Conservation (phyloP, 2,329 filamentous ascomycete species). For the Trichoderma gracile region DNA sequence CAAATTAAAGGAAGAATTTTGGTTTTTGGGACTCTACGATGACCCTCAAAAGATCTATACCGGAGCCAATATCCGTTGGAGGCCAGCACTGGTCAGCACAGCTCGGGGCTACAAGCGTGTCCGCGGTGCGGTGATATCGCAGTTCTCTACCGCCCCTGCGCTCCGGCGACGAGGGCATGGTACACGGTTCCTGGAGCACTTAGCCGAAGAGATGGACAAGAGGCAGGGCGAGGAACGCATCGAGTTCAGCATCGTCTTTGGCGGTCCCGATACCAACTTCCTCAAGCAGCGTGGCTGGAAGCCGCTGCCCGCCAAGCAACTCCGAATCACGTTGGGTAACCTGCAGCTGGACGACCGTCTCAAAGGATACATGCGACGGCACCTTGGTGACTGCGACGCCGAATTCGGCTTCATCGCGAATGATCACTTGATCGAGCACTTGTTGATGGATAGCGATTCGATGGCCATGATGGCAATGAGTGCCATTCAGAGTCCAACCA, state of each 20-base stretch:
- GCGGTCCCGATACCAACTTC: slow-evolving; percentile 35
- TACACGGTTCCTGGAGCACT: slow-evolving; percentile 39
- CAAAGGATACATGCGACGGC: background rate
- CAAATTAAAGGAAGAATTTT: no score
- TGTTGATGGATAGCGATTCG: background rate
- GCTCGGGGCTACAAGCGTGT: slow-evolving; percentile 32
- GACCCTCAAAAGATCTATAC: slow-evolving; percentile 38
- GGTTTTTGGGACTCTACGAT: slow-evolving; percentile 31
- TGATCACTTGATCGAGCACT: no score
- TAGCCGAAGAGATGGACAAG: slow-evolving; percentile 30
- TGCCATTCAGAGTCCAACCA: no score
- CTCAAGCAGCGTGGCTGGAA: slow-evolving; percentile 35
- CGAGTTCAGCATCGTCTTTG: slow-evolving; percentile 41
- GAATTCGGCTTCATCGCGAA: background rate
- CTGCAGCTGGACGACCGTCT: background rate
- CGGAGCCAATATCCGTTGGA: slow-evolving; percentile 38
- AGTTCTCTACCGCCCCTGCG: slow-evolving; percentile 41
- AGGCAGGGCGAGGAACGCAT: slow-evolving; percentile 26
- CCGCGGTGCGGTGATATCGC: slow-evolving; percentile 38
- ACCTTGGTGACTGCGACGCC: background rate
- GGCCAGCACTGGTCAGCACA: slow-evolving; percentile 28
- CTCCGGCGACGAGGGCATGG: slow-evolving; percentile 41
- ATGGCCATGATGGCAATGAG: no score
- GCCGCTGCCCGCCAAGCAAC: slow-evolving; percentile 36
- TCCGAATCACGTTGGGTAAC: slow-evolving; percentile 36